Evolutionary conservation across 805 yeast genomes (phyloP).

Genomic region (Grigorovia yakushimaensis): DNA sequence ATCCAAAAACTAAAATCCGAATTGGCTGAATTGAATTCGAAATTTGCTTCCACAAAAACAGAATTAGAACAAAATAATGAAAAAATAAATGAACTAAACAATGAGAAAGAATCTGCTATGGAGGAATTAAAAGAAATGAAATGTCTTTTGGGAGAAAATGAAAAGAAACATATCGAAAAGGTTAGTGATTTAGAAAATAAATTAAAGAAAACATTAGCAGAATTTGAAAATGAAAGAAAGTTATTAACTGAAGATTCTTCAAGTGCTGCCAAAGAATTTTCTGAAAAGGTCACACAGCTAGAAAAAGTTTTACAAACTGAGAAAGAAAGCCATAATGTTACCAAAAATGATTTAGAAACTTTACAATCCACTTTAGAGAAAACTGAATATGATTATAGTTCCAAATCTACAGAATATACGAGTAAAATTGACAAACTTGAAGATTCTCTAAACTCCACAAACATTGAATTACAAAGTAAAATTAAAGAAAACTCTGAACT

Average conservation of each 20-base stretch:
- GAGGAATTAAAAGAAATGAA: constrained; percentile 1
- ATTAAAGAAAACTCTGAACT: background rate
- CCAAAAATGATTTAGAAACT: background rate
- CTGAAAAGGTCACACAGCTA: constrained; percentile 17
- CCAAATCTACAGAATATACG: constrained; percentile 3
- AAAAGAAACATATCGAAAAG: background rate
- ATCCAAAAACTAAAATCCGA: background rate
- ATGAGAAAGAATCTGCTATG: constrained; percentile 3
- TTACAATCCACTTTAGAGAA: constrained; percentile 1
- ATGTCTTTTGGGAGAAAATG: background rate
- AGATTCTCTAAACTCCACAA: constrained; percentile 1
- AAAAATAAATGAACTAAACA: constrained; percentile 3
- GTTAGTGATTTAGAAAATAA: constrained; percentile 2
- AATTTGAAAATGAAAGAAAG: background rate
- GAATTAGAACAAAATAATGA: background rate
- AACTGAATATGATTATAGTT: constrained; percentile 1
- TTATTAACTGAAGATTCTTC: constrained; percentile 35
- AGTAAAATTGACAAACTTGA: constrained; percentile 5
- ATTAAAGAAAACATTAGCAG: constrained; percentile 4
- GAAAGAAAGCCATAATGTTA: background rate
- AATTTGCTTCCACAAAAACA: background rate
- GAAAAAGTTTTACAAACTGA: constrained; percentile 3
- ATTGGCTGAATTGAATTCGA: background rate
- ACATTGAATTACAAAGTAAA: background rate
- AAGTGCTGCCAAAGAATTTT: constrained; percentile 38